These are phyloP conservation scores for Suaeda aralocaspica DNA, from an alignment of 148 eudicot species.

Conservation along the genomic window DNA sequence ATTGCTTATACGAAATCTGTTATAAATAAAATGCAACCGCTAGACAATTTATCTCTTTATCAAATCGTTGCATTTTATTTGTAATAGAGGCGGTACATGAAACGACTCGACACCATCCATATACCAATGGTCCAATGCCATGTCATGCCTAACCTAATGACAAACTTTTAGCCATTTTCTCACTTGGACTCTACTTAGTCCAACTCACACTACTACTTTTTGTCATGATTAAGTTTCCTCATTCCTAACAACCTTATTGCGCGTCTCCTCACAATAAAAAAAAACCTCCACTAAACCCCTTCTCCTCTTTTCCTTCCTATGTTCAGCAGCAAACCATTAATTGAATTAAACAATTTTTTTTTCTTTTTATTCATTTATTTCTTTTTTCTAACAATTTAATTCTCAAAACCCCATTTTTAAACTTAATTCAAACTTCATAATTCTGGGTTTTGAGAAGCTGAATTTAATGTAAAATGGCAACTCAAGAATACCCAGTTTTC, in stretches of 20 bases:
- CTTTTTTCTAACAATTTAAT: not conserved
- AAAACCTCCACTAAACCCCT: slow-evolving; percentile 16
- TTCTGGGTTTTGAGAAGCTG: not conserved
- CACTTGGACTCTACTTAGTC: too few relatives aligned
- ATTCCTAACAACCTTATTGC: not conserved
- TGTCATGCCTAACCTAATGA: too few relatives aligned
- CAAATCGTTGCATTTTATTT: too few relatives aligned
- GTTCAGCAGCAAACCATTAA: not conserved
- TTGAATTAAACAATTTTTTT: not conserved
- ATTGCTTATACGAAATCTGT: too few relatives aligned
- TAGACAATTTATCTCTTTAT: too few relatives aligned
- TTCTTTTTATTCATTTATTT: not conserved
- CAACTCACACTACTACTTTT: not conserved
- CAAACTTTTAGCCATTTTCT: too few relatives aligned
- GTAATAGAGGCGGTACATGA: too few relatives aligned
- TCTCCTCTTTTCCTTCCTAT: not conserved
- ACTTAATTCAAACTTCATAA: not conserved
- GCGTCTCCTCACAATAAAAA: slow-evolving; percentile 1
- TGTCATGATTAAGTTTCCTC: not conserved
- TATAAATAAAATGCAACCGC: too few relatives aligned
- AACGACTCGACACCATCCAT: too few relatives aligned
- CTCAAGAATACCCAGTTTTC: not conserved
- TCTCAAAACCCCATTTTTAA: not conserved
- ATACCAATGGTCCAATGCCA: too few relatives aligned
- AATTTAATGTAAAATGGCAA: slow-evolving; percentile 16